Evolutionary conservation across 495 filamentous ascomycete species (phyloP), one percentile per base, ranked within the genome.

Genomic region (Gamarada debralockiae): DNA sequence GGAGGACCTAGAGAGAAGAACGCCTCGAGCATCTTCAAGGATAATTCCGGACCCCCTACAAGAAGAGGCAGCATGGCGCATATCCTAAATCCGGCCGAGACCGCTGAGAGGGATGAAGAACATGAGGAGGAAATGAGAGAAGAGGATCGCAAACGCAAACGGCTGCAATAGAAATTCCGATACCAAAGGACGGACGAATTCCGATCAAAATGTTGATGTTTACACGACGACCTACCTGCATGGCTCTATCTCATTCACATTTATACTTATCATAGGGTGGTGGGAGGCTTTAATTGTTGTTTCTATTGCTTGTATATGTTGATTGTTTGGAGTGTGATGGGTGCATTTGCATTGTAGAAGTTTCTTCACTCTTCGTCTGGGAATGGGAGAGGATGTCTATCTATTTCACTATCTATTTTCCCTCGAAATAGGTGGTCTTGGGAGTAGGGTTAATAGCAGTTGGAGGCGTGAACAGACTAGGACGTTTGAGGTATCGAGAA

Each of bases 51-150:
- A 10, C 78, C 78, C n/a, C 77, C 76, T 1, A 81, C 78, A 2
- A 58, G 78, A 57, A 64, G 78, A 57, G 77, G 78, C 29, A 81
- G 78, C 64, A 81, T 81, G 78, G 78, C 78, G 3, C 78, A 81
- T 59, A 81, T 81, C 27, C 65, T 98, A 2, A 98, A 98, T 61
- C 93, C 87, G 8, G 83, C 86, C n/a, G 86, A 90, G 57, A 88
- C 87, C 1, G 79, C 78, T 8, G 84, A 87, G 65, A 65, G 84
- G 56, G 83, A 83, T 2, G 87, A 87, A 48, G 86, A 89, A 53
- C 84, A 90, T 46, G 82, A 83, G 21, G 70, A 78, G 44, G 59
- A 52, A 46, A 45, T 55, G 36, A 60, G 44, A 53, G 65, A 68
- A 23, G 83, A 87, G 2, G 89, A 92, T 63, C 76, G 89, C 50